Conservation (phyloP, 306 rosid species). For the Dicorynia guianensis region DNA sequence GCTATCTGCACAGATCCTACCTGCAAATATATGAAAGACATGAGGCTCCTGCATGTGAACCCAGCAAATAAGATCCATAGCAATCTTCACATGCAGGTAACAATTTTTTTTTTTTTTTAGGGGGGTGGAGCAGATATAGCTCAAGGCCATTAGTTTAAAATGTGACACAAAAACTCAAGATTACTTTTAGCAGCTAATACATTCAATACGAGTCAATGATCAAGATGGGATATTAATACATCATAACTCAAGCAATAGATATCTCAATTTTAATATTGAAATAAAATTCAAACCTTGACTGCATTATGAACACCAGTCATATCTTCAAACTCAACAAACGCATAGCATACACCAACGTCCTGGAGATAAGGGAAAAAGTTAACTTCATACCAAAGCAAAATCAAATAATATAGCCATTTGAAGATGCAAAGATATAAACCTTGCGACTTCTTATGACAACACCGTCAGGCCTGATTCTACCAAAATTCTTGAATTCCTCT, state of each 20-base stretch:
- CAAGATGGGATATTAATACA: neutral
- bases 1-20: slow-evolving; percentile 77
- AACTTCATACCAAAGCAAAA: slow-evolving; percentile 26
- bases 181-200: slow-evolving; percentile 6
- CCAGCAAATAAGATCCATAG: neutral
- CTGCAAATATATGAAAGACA: slow-evolving; percentile 49
- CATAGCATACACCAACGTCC: slow-evolving; percentile 78
- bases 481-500: slow-evolving; percentile 84
- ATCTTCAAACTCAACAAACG: slow-evolving; percentile 71
- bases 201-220: neutral
- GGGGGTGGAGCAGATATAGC: neutral
- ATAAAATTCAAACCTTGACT: slow-evolving; percentile 48
- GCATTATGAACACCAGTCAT: slow-evolving; percentile 63
- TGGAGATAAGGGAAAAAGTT: slow-evolving; percentile 35
- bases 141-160: neutral
- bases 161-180: neutral
- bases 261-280: neutral
- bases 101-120: no score
- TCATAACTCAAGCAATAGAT: neutral
- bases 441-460: slow-evolving; percentile 94
- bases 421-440: slow-evolving; percentile 54
- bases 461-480: slow-evolving; percentile 80
- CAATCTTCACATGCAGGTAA: neutral
- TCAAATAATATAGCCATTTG: slow-evolving; percentile 22
- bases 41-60: slow-evolving; percentile 6